Conservation (phyloP, 202 grass and related monocot species). For the Dendrocalamus latiflorus region DNA sequence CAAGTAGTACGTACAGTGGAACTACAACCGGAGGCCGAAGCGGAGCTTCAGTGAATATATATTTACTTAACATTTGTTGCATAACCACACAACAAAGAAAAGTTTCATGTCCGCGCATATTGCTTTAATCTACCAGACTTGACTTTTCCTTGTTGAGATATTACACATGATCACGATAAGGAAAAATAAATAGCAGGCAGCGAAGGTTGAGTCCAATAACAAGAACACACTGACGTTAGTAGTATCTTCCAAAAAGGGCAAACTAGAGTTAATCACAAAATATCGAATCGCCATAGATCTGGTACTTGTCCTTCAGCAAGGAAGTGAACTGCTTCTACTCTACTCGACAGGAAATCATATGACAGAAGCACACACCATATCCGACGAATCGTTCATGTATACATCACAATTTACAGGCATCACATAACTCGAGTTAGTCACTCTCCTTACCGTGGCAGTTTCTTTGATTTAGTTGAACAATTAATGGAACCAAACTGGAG, state of each 20-base stretch:
- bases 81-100: neutral
- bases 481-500: neutral
- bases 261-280: neutral
- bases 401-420: constrained; percentile 31
- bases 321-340: neutral
- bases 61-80: neutral
- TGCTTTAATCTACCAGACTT: neutral
- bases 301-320: neutral
- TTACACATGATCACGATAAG: neutral
- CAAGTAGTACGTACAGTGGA: neutral
- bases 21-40: neutral
- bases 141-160: neutral
- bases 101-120: neutral
- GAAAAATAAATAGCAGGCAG: neutral
- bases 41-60: neutral
- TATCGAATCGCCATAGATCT: neutral
- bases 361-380: neutral
- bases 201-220: neutral
- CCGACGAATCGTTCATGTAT: neutral
- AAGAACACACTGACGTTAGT: neutral
- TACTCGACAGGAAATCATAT: neutral
- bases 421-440: neutral
- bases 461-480: neutral
- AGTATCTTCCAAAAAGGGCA: too few relatives aligned
- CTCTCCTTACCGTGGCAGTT: neutral